These are phyloP conservation scores for Saccharum hybrid DNA, from an alignment of 202 grass and related monocot genomes.

Conservation along the genomic window DNA sequence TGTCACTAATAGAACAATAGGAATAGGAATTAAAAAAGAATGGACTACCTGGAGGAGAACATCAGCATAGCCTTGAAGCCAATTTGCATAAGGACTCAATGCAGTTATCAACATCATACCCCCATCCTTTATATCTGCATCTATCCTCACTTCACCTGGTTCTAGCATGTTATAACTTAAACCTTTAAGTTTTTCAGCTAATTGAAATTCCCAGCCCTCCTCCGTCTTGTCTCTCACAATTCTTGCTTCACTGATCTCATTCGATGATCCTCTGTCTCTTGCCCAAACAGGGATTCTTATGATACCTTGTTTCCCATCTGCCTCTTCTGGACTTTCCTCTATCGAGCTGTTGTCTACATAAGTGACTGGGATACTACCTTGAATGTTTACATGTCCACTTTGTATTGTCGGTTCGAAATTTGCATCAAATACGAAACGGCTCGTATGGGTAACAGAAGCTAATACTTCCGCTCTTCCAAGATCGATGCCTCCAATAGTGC, in stretches of 20 bases:
- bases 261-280: conserved; percentile 67
- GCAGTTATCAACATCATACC: conserved; percentile 96
- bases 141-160: conserved; percentile 87
- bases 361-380: conserved; percentile 93
- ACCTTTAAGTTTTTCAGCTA: conserved; percentile 95
- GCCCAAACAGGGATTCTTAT: conserved; percentile 94
- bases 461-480: conserved; percentile 91
- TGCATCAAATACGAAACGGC: conserved; percentile 91
- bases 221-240: conserved; percentile 79
- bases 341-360: conserved; percentile 71
- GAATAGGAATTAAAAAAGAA: conserved; percentile 38
- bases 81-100: conserved; percentile 86
- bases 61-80: conserved; percentile 98
- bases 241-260: conserved; percentile 82
- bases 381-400: conserved; percentile 96
- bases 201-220: conserved; percentile 92
- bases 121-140: conserved; percentile 98
- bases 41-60: conserved; percentile 82
- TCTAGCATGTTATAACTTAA: conserved; percentile 94
- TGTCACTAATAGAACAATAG: conserved; percentile 25
- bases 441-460: conserved; percentile 84
- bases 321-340: conserved; percentile 74
- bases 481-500: conserved; percentile 90
- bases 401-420: conserved; percentile 90
- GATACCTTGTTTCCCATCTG: conserved; percentile 63